These are phyloP conservation scores for Calendula officinalis DNA, from an alignment of 129 eudicot species.

Conservation along the genomic window DNA sequence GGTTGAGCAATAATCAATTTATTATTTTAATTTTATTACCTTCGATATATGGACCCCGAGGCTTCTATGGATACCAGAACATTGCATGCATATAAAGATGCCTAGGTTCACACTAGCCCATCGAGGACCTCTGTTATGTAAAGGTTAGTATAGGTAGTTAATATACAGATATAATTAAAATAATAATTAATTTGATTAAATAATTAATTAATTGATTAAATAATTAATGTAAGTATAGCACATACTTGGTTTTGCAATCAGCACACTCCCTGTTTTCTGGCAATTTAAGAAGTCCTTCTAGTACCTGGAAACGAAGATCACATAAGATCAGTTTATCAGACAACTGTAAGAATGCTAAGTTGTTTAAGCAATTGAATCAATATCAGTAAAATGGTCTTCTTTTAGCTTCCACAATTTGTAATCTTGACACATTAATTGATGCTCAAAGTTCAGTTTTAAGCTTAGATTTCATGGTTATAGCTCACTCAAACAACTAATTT, in stretches of 20 bases:
- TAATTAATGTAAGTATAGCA: constrained; percentile 17
- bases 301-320: constrained; percentile 48
- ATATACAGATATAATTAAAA: constrained; percentile 4
- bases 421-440: neutral
- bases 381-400: neutral
- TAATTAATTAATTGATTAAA: neutral
- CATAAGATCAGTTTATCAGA: constrained; percentile 11
- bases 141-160: constrained; percentile 17
- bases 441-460: neutral
- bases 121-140: constrained; percentile 79
- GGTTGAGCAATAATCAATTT: constrained; percentile 3
- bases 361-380: constrained; percentile 10
- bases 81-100: constrained; percentile 81
- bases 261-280: constrained; percentile 99
- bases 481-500: neutral
- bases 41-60: constrained; percentile 96
- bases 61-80: constrained; percentile 96
- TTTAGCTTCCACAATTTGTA: neutral
- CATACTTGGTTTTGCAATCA: constrained; percentile 94
- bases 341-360: neutral
- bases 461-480: neutral
- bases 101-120: constrained; percentile 96
- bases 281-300: constrained; percentile 91
- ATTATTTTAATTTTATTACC: constrained; percentile 32
- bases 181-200: neutral